A percentile compares a stretch with the other conserved stretches of the same genome.
These are phyloP conservation scores for Diaporthe sp. DNA, from an alignment of 2,329 filamentous ascomycete species.

Conservation along the genomic window DNA sequence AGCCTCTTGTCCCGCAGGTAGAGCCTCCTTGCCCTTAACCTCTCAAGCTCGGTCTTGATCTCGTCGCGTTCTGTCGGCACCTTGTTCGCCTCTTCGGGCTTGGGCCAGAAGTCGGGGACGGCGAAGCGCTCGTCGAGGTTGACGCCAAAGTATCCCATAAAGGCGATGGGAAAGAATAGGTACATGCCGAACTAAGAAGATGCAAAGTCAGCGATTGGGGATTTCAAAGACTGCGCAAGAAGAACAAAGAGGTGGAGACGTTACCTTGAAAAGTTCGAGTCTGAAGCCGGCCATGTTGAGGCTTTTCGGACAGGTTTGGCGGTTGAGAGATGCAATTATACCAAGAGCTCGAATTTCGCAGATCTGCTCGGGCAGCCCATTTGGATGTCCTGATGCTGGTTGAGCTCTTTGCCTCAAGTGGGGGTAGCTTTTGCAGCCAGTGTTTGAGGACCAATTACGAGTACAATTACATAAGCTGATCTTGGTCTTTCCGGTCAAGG, in stretches of 20 bases:
- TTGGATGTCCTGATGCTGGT: conserved; percentile 1
- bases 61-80: conserved; percentile 85
- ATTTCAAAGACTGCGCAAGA: neutral
- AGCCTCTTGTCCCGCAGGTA: conserved; percentile 81
- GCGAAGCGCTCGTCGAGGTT: conserved; percentile 95
- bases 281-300: conserved; percentile 83
- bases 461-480: conserved; percentile 37
- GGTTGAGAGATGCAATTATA: neutral
- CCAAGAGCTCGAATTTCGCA: neutral
- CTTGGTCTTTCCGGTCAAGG: neutral
- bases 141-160: conserved; percentile 99
- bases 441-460: conserved; percentile 24
- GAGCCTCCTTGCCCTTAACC: conserved; percentile 75
- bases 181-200: conserved; percentile 90
- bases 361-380: neutral
- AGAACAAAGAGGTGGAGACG: neutral
- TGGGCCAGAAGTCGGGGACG: conserved; percentile 95
- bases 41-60: conserved; percentile 84
- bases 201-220: conserved; percentile 27
- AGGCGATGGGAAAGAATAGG: conserved; percentile 97
- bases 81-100: conserved; percentile 80
- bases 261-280: conserved; percentile 94
- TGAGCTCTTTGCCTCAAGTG: neutral
- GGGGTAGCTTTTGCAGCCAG: conserved; percentile 5
- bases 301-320: neutral